Evolutionary conservation across 2,329 filamentous ascomycete genomes (phyloP).

Genomic region (Arthrobotrys entomopaga): DNA sequence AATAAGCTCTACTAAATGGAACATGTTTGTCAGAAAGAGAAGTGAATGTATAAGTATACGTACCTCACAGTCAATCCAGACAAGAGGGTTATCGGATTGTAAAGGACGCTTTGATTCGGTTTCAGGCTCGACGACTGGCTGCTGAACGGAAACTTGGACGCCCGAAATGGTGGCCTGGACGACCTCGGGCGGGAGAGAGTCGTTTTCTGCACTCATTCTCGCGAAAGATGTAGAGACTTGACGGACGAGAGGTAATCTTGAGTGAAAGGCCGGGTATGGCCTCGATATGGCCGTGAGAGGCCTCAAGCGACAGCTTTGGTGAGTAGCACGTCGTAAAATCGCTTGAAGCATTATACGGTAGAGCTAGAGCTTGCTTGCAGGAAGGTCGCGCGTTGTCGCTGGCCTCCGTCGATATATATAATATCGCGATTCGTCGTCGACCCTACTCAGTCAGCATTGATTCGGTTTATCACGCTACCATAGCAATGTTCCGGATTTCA

Average conservation of each 20-base stretch:
- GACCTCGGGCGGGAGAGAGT: neutral
- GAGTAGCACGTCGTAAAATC: neutral
- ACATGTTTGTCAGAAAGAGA: constrained; percentile 30
- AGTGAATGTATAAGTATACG: constrained; percentile 2
- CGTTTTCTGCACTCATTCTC: constrained; percentile 6
- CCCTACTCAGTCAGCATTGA: too few species aligned
- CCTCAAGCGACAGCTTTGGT: neutral
- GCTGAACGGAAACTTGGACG: constrained; percentile 17
- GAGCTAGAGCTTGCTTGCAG: too few species aligned
- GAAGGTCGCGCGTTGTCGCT: too few species aligned
- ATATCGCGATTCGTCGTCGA: too few species aligned
- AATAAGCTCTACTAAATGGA: neutral
- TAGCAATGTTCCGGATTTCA: too few species aligned
- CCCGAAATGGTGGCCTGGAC: constrained; percentile 10
- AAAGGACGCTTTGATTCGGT: neutral
- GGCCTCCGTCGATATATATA: too few species aligned
- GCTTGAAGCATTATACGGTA: neutral
- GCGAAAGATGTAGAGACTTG: neutral
- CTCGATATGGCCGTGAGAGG: neutral
- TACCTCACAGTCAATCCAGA: constrained; percentile 86
- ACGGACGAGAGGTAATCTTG: neutral
- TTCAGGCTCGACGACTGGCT: neutral
- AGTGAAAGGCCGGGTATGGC: neutral
- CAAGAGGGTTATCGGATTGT: constrained; percentile 67
- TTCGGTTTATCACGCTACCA: too few species aligned